Conservation (phyloP, 2,329 filamentous ascomycete genomes). For the Helminthosporium solani region DNA sequence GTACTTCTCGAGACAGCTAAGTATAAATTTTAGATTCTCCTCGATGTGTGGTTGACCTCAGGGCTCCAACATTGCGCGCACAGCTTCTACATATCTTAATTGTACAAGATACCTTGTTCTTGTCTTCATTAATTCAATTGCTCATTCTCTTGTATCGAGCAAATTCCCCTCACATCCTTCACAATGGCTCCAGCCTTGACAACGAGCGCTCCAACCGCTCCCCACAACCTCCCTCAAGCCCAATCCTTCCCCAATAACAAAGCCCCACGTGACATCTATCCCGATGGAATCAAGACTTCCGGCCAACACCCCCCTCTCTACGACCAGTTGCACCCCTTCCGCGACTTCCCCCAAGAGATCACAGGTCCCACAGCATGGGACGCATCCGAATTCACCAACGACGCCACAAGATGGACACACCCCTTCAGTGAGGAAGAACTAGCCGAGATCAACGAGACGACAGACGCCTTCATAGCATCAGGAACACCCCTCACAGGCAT, state of each 20-base stretch:
- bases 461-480: constrained; percentile 67
- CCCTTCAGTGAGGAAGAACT: constrained; percentile 66
- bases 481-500: constrained; percentile 72
- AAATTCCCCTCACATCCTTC: too few relatives aligned
- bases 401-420: constrained; percentile 72
- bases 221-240: constrained; percentile 40
- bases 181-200: constrained; percentile 46
- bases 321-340: constrained; percentile 64
- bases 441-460: constrained; percentile 63
- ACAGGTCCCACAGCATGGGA: constrained; percentile 72
- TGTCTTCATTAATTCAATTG: not conserved
- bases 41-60: too few relatives aligned
- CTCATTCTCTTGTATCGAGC: too few relatives aligned
- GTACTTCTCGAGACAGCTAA: constrained; percentile 12
- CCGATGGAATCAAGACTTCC: constrained; percentile 66
- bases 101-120: too few relatives aligned
- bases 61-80: too few relatives aligned
- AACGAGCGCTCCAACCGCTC: constrained; percentile 36
- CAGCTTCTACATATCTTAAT: too few relatives aligned
- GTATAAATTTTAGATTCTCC: constrained; percentile 18
- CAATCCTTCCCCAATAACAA: constrained; percentile 29
- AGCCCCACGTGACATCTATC: constrained; percentile 55
- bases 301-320: constrained; percentile 73
- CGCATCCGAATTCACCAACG: constrained; percentile 61
- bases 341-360: constrained; percentile 69